Percentiles rank a stretch among this genome's conserved stretches.
phyloP scores from a whole-genome alignment of 352 stramenopile species.

The Phytophthora nicotianae region DNA sequence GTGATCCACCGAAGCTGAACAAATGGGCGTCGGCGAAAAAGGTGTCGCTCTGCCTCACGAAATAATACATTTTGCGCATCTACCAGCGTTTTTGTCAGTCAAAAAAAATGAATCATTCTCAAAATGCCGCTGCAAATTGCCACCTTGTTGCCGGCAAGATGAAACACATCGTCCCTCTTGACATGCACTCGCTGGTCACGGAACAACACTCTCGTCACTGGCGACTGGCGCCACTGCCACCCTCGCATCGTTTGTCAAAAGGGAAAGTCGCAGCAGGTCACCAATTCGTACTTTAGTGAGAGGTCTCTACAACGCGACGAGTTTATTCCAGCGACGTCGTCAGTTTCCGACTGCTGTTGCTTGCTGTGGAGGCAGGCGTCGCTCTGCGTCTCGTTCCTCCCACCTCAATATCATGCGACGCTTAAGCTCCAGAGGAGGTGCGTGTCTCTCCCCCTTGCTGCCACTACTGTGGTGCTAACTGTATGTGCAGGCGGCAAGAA shows the following conservation, averaged over 20 bases:
- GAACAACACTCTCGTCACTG: constrained; percentile 70
- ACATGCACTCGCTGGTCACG: constrained; percentile 73
- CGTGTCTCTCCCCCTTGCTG: neutral
- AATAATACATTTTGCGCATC: constrained; percentile 88
- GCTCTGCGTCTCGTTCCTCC: neutral
- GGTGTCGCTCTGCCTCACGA: constrained; percentile 61
- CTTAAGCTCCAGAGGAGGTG: constrained; percentile 63
- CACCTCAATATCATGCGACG: constrained; percentile 43
- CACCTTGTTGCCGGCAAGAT: constrained; percentile 88
- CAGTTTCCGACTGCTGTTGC: constrained; percentile 16
- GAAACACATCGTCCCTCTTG: constrained; percentile 84
- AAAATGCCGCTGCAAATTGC: neutral
- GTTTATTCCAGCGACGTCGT: constrained; percentile 12
- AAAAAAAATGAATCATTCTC: neutral
- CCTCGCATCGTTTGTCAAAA: neutral
- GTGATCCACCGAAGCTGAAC: constrained; percentile 76
- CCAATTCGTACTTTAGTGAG: constrained; percentile 31
- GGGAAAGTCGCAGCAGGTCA: neutral
- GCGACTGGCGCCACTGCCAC: constrained; percentile 43
- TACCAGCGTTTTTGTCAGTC: neutral
- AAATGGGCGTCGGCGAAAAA: constrained; percentile 70
- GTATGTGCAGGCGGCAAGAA: constrained; percentile 53
- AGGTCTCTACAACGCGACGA: constrained; percentile 22
- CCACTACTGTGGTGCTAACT: constrained; percentile 10
- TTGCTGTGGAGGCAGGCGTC: neutral